These are phyloP conservation scores for Hibiscus trionum DNA, from an alignment of 345 rosid genomes.

Conservation along the genomic window DNA sequence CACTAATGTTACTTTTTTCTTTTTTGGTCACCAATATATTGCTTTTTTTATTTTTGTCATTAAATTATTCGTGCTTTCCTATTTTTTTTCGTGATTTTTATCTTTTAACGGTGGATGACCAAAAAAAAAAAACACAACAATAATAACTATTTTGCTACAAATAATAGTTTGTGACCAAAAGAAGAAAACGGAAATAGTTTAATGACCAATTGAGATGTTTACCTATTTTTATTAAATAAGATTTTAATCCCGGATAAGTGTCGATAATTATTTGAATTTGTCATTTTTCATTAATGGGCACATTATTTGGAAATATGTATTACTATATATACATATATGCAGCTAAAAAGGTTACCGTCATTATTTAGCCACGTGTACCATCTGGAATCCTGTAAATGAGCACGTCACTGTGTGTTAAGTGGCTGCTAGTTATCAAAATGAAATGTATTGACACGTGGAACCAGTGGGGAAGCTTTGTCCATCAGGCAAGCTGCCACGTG, in stretches of 20 bases:
- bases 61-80: too few relatives aligned
- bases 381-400: background rate
- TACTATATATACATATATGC: background rate
- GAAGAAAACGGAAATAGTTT: too few relatives aligned
- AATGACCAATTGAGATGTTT: too few relatives aligned
- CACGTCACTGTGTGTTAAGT: background rate
- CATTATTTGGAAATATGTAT: background rate
- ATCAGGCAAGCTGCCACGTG: background rate
- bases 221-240: too few relatives aligned
- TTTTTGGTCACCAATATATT: too few relatives aligned
- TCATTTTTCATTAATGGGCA: background rate
- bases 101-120: too few relatives aligned
- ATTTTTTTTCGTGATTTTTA: too few relatives aligned
- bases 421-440: background rate
- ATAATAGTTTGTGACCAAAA: too few relatives aligned
- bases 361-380: background rate
- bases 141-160: too few relatives aligned
- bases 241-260: background rate
- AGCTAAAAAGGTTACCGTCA: background rate
- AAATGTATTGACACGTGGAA: background rate
- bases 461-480: background rate
- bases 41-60: background rate
- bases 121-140: too few relatives aligned
- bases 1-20: too few relatives aligned
- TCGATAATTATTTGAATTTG: background rate